Percentiles rank a stretch among this genome's conserved stretches.
phyloP scores from a whole-genome alignment of 805 yeast species.

The Zygosaccharomyces siamensis region DNA sequence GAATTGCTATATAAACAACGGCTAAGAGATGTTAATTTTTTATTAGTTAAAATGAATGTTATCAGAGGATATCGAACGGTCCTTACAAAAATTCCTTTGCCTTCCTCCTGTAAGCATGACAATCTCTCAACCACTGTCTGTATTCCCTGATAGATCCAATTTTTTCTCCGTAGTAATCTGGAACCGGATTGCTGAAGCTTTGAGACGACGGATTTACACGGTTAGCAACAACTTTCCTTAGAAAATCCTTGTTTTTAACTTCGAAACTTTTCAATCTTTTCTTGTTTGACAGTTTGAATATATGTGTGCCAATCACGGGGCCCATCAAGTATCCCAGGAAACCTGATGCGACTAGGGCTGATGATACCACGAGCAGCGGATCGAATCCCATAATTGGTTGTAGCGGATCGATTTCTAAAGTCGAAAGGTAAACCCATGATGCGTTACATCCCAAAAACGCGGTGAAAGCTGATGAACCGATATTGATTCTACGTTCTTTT shows the following conservation, averaged over 20 bases:
- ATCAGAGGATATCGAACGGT: slow-evolving; percentile 3
- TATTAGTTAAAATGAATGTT: slow-evolving; percentile 3
- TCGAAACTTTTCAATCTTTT: slow-evolving; percentile 44
- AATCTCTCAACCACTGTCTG: slow-evolving; percentile 94
- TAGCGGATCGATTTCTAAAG: slow-evolving; percentile 82
- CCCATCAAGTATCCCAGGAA: slow-evolving; percentile 77
- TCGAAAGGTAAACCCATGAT: slow-evolving; percentile 74
- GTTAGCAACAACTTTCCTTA: slow-evolving; percentile 66
- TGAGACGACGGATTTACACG: slow-evolving; percentile 92
- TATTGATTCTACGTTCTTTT: slow-evolving; percentile 65
- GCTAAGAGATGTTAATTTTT: too few species aligned
- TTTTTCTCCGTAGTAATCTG: slow-evolving; percentile 98
- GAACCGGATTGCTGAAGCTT: slow-evolving; percentile 88
- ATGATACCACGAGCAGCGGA: slow-evolving; percentile 75
- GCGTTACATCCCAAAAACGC: slow-evolving; percentile 58
- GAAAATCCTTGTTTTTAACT: slow-evolving; percentile 65
- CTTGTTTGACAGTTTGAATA: slow-evolving; percentile 56
- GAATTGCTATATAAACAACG: slow-evolving; percentile 2
- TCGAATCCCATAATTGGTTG: slow-evolving; percentile 84
- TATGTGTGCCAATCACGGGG: slow-evolving; percentile 68
- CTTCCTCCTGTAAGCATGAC: slow-evolving; percentile 83
- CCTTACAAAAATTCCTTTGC: slow-evolving; percentile 62
- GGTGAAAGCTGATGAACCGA: slow-evolving; percentile 61
- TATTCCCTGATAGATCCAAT: slow-evolving; percentile 81
- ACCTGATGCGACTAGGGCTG: slow-evolving; percentile 67